Conservation (phyloP, 352 stramenopile species). For the Phytophthora constricta region DNA sequence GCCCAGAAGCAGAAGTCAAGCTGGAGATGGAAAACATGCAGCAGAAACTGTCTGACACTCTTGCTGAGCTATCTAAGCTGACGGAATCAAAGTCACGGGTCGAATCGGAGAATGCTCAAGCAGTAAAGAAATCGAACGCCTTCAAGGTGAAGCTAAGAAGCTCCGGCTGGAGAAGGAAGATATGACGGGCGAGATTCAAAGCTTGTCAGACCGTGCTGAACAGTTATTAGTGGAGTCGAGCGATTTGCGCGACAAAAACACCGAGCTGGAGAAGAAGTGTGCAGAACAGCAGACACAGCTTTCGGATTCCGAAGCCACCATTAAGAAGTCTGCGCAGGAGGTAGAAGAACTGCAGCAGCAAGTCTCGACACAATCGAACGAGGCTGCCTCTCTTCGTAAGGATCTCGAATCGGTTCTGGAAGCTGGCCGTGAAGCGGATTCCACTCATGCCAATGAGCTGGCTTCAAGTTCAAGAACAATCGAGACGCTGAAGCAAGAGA, state of each 20-base stretch:
- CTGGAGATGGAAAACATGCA: constrained; percentile 20
- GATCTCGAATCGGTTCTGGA: constrained; percentile 31
- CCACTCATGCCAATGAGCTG: constrained; percentile 22
- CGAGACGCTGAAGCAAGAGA: constrained; percentile 28
- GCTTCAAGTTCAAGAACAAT: constrained; percentile 21
- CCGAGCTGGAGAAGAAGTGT: constrained; percentile 24
- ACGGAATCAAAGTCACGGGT: constrained; percentile 27
- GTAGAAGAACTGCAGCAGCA: constrained; percentile 29
- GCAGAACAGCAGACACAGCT: constrained; percentile 30
- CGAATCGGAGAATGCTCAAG: constrained; percentile 18
- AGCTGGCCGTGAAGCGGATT: constrained; percentile 18
- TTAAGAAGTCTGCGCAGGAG: constrained; percentile 26
- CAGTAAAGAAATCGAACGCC: constrained; percentile 21
- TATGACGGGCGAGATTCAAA: constrained; percentile 27
- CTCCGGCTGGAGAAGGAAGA: constrained; percentile 29
- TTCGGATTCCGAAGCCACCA: constrained; percentile 20
- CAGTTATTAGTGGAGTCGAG: constrained; percentile 18
- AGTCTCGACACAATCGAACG: constrained; percentile 16
- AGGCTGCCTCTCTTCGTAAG: constrained; percentile 23
- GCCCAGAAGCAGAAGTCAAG: constrained; percentile 42
- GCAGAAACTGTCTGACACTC: constrained; percentile 26
- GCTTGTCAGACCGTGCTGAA: constrained; percentile 18
- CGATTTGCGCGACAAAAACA: constrained; percentile 21
- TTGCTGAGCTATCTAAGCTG: constrained; percentile 22
- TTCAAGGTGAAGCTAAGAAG: constrained; percentile 20